A percentile compares a stretch with the other conserved stretches of the same genome.
phyloP scores from a whole-genome alignment of 2,329 filamentous ascomycete genomes.

The Apiospora aurea region DNA sequence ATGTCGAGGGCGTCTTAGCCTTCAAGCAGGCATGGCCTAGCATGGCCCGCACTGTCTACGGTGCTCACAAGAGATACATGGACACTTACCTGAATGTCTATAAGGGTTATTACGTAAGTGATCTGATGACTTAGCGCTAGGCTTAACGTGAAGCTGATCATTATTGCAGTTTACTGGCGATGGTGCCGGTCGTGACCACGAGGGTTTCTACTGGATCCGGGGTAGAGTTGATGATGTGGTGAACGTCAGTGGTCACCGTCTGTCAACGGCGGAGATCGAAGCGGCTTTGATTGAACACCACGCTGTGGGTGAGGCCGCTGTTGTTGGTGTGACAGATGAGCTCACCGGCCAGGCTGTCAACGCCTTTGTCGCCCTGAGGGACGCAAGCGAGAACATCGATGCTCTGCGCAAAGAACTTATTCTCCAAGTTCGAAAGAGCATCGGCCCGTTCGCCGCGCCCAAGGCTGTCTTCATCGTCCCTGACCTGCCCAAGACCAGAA shows the following conservation, averaged over 20 bases:
- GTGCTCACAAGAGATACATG: constrained; percentile 97
- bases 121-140: not conserved
- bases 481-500: constrained; percentile 95
- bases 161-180: constrained; percentile 80
- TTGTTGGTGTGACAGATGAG: constrained; percentile 92
- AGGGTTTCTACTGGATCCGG: constrained; percentile 99
- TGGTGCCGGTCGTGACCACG: constrained; percentile 93
- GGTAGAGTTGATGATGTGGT: constrained; percentile 98
- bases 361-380: constrained; percentile 93
- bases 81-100: constrained; percentile 98
- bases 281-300: constrained; percentile 93
- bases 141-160: constrained; percentile 30
- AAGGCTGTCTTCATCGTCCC: constrained; percentile 92
- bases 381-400: constrained; percentile 77
- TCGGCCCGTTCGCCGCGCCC: constrained; percentile 95
- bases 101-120: constrained; percentile 94
- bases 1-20: constrained; percentile 94
- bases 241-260: constrained; percentile 94
- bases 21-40: constrained; percentile 99
- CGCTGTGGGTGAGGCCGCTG: constrained; percentile 89
- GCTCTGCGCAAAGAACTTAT: constrained; percentile 92
- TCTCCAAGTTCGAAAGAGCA: constrained; percentile 94
- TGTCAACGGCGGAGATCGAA: constrained; percentile 98
- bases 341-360: constrained; percentile 97
- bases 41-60: constrained; percentile 98